These are phyloP conservation scores for Lophium mytilinum DNA, from an alignment of 495 filamentous ascomycete species.

Conservation along the genomic window DNA sequence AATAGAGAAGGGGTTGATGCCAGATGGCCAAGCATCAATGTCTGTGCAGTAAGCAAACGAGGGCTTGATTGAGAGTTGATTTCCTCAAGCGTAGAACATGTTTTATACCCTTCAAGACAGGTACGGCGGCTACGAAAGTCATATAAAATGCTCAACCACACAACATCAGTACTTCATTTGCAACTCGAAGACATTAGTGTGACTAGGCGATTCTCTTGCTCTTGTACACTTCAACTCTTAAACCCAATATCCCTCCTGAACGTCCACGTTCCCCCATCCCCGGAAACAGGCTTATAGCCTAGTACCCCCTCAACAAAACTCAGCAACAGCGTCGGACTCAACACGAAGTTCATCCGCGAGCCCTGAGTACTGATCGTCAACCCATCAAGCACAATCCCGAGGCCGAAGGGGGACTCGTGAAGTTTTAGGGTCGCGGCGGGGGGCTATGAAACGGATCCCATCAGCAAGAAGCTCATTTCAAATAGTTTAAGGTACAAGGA, in stretches of 20 bases:
- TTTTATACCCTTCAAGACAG: too few relatives aligned
- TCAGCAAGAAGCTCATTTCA: not conserved
- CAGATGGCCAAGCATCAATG: too few relatives aligned
- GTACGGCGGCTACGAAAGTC: too few relatives aligned
- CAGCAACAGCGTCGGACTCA: constrained; percentile 5
- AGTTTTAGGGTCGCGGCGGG: not conserved
- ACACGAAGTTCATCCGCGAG: not conserved
- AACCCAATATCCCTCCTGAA: constrained; percentile 8
- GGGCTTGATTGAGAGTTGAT: too few relatives aligned
- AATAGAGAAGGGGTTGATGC: too few relatives aligned
- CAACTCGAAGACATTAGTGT: too few relatives aligned
- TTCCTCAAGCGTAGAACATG: too few relatives aligned
- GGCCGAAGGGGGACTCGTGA: constrained; percentile 6
- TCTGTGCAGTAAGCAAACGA: too few relatives aligned
- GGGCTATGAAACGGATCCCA: not conserved
- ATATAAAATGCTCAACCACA: too few relatives aligned
- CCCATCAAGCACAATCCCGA: not conserved
- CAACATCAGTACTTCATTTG: too few relatives aligned
- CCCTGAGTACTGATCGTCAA: constrained; percentile 4
- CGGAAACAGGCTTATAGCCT: constrained; percentile 1
- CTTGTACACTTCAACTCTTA: not conserved
- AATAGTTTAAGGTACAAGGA: not conserved
- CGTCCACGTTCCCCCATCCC: constrained; percentile 2
- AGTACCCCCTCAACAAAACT: constrained; percentile 6
- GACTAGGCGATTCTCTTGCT: too few relatives aligned